Conservation (phyloP, 75 land plant species). For the Larix kaempferi region DNA sequence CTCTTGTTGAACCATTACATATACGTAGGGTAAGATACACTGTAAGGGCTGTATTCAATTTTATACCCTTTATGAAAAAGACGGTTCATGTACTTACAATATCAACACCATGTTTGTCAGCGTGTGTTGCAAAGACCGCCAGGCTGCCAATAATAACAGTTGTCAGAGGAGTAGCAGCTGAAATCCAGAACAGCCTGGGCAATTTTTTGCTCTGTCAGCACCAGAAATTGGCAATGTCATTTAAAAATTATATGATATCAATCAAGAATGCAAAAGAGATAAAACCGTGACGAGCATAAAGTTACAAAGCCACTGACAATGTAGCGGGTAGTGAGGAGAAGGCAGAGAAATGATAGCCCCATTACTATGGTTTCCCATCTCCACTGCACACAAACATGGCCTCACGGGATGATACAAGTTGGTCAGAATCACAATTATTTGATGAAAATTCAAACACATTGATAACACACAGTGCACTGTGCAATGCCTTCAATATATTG, state of each 20-base stretch:
- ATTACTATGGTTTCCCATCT: slow-evolving; percentile 76
- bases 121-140: slow-evolving; percentile 51
- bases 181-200: slow-evolving; percentile 47
- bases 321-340: slow-evolving; percentile 56
- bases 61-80: too few relatives aligned
- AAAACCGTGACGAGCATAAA: background rate
- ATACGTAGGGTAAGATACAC: too few relatives aligned
- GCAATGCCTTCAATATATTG: background rate
- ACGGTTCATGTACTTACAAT: slow-evolving; percentile 24
- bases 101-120: slow-evolving; percentile 57
- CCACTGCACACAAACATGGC: slow-evolving; percentile 59
- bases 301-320: slow-evolving; percentile 36
- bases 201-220: slow-evolving; percentile 33
- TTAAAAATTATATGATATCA: slow-evolving; percentile 26
- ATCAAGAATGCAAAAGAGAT: background rate
- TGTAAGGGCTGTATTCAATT: too few relatives aligned
- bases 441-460: background rate
- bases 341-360: slow-evolving; percentile 64
- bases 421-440: background rate
- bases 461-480: background rate
- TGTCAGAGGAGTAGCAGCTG: slow-evolving; percentile 50
- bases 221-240: background rate
- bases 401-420: slow-evolving; percentile 8
- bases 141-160: slow-evolving; percentile 48
- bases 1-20: too few relatives aligned